Evolutionary conservation across 192 early-diverging fungal species (phyloP).

Genomic region (Coemansia sp.): DNA sequence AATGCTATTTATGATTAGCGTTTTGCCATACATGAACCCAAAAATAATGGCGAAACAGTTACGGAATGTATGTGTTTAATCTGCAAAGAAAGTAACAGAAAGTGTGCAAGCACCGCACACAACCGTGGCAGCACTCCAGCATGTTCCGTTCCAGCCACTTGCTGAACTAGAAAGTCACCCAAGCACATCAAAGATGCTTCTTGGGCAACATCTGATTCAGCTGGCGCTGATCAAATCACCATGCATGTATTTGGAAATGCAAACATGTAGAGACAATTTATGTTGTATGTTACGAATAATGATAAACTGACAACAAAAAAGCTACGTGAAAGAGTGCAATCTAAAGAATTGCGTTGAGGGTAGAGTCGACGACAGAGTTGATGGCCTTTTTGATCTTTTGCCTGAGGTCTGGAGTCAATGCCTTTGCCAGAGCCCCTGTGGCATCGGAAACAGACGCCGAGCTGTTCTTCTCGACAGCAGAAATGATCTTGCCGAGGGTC

Average conservation of each 20-base stretch:
- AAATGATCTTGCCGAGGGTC: slow-evolving; percentile 29
- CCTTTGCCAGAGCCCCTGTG: slow-evolving; percentile 34
- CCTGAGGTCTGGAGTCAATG: slow-evolving; percentile 49
- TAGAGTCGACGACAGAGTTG: slow-evolving; percentile 40
- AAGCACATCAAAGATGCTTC: too few species aligned
- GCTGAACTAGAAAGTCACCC: not conserved
- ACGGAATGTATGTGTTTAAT: not conserved
- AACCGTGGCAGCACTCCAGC: not conserved
- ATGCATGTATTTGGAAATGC: not conserved
- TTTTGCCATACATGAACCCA: not conserved
- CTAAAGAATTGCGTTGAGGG: slow-evolving; percentile 42
- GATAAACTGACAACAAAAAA: not conserved
- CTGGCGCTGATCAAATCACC: not conserved
- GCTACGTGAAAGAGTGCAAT: not conserved
- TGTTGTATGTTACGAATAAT: not conserved
- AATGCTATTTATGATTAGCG: too few species aligned
- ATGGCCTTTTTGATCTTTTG: slow-evolving; percentile 54
- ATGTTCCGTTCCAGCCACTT: not conserved
- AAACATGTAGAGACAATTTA: not conserved
- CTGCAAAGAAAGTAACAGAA: not conserved
- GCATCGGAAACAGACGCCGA: slow-evolving; percentile 39
- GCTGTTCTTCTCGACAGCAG: slow-evolving; percentile 45
- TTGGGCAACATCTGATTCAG: not conserved
- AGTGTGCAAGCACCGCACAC: not conserved
- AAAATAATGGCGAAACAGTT: not conserved